These are phyloP conservation scores for Solanum paucissectum DNA, from an alignment of 257 asterid species.

Conservation along the genomic window DNA sequence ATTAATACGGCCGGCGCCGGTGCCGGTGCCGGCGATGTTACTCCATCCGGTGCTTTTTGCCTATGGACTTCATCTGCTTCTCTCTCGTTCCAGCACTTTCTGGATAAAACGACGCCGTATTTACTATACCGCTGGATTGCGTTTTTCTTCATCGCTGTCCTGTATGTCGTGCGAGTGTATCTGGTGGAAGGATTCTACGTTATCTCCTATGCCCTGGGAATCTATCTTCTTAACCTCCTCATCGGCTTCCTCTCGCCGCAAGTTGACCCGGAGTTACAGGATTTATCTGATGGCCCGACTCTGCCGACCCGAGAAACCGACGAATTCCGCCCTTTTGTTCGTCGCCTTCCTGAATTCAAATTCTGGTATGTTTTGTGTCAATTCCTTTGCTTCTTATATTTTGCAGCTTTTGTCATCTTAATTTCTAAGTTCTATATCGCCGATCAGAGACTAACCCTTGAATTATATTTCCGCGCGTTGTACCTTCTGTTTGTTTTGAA, in stretches of 20 bases:
- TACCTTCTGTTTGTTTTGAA: neutral
- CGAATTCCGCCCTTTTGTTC: constrained; percentile 58
- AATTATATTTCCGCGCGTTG: neutral
- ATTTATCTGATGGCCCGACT: constrained; percentile 18
- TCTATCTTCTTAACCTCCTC: constrained; percentile 38
- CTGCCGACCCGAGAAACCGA: constrained; percentile 41
- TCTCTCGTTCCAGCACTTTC: constrained; percentile 39
- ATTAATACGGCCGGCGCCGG: neutral
- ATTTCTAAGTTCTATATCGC: neutral
- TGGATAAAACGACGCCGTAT: constrained; percentile 45
- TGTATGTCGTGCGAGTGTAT: constrained; percentile 38
- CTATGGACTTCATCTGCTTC: constrained; percentile 18
- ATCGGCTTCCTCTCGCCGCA: constrained; percentile 50
- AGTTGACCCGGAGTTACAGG: constrained; percentile 31
- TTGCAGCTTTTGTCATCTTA: neutral
- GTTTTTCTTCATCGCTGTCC: constrained; percentile 33
- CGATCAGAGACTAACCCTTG: neutral
- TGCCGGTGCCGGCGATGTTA: neutral
- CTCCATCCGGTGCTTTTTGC: constrained; percentile 3
- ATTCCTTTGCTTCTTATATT: neutral
- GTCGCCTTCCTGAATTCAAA: constrained; percentile 50
- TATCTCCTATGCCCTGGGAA: constrained; percentile 50
- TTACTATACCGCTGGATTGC: constrained; percentile 51
- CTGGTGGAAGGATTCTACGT: constrained; percentile 47
- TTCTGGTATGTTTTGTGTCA: constrained; percentile 32